A percentile compares a stretch with the other conserved stretches of the same genome.
Evolutionary conservation across 768 basidiomycete genomes (phyloP).

Genomic region (Amanita fuliginea): DNA sequence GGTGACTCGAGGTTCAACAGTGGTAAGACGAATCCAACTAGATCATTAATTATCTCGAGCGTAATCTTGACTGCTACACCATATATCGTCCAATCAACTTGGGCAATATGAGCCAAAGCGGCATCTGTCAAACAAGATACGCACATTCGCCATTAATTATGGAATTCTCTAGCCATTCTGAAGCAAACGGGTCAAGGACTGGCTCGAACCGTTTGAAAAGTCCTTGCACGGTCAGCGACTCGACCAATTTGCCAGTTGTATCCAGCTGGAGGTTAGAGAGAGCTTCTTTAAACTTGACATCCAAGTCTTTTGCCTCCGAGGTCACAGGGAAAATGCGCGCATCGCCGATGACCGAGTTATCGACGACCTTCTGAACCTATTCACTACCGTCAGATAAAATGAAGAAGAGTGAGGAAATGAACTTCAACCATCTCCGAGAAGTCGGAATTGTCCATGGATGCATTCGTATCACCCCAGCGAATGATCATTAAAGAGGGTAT

Average conservation of each 20-base stretch:
- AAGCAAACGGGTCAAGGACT: constrained; percentile 25
- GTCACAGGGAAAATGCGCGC: constrained; percentile 39
- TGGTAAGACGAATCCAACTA: constrained; percentile 16
- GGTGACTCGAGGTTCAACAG: constrained; percentile 18
- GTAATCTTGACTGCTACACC: constrained; percentile 30
- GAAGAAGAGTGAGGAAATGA: not conserved
- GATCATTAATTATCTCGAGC: constrained; percentile 28
- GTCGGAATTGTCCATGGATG: constrained; percentile 30
- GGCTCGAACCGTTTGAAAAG: constrained; percentile 32
- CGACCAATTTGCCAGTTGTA: constrained; percentile 2
- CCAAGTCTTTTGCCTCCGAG: constrained; percentile 14
- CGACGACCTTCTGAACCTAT: constrained; percentile 39
- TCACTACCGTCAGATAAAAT: constrained; percentile 2
- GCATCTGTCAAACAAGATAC: constrained; percentile 10
- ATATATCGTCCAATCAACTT: constrained; percentile 52
- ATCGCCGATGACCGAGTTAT: constrained; percentile 28
- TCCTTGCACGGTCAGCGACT: constrained; percentile 24
- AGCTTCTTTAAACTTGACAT: constrained; percentile 6
- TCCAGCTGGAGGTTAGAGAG: constrained; percentile 3
- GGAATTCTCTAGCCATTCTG: constrained; percentile 37
- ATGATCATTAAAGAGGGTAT: constrained; percentile 51
- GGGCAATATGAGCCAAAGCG: not conserved
- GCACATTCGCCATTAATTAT: constrained; percentile 33
- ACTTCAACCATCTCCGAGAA: constrained; percentile 48
- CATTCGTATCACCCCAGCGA: constrained; percentile 42